Percentiles rank a stretch among this genome's conserved stretches.
Conservation (phyloP, 495 filamentous ascomycete species). For the Xylaria grammica region DNA sequence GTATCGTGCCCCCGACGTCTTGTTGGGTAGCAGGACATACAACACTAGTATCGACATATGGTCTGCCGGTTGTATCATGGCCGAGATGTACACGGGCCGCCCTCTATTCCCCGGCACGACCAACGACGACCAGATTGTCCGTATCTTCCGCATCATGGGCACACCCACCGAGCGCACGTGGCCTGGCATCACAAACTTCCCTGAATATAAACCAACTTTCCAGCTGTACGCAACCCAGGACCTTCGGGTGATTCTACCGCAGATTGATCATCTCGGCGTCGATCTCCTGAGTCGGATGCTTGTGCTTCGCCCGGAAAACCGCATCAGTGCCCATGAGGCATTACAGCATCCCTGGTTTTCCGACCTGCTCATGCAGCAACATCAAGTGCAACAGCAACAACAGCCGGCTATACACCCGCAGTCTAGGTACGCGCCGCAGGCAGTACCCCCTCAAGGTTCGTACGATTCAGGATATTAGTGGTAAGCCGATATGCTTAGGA, state of each 20-base stretch:
- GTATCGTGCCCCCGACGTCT: constrained; percentile 94
- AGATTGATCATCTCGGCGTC: constrained; percentile 84
- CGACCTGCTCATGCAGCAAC: constrained; percentile 46
- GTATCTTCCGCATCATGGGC: constrained; percentile 97
- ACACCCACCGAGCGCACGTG: constrained; percentile 91
- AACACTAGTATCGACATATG: constrained; percentile 99
- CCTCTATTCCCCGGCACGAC: constrained; percentile 94
- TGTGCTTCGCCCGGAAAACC: constrained; percentile 89
- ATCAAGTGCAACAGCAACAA: constrained; percentile 44
- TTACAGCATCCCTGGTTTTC: constrained; percentile 89
- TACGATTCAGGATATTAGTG: constrained; percentile 37
- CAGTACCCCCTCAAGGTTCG: constrained; percentile 35
- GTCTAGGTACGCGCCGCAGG: constrained; percentile 35
- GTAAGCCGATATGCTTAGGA: not conserved
- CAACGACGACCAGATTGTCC: constrained; percentile 92
- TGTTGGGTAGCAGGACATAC: constrained; percentile 89
- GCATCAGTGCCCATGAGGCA: constrained; percentile 83
- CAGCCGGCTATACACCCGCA: constrained; percentile 43
- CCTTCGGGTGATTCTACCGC: constrained; percentile 80
- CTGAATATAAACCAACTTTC: constrained; percentile 93
- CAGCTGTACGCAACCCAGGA: constrained; percentile 96
- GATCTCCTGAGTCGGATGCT: constrained; percentile 89
- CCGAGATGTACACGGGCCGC: constrained; percentile 94
- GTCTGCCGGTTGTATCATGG: constrained; percentile 98
- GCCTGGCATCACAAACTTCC: constrained; percentile 87